These are phyloP conservation scores for Pseudoscleropodium purum DNA, from an alignment of 225 moss, liverwort and hornwort genomes.

Conservation along the genomic window DNA sequence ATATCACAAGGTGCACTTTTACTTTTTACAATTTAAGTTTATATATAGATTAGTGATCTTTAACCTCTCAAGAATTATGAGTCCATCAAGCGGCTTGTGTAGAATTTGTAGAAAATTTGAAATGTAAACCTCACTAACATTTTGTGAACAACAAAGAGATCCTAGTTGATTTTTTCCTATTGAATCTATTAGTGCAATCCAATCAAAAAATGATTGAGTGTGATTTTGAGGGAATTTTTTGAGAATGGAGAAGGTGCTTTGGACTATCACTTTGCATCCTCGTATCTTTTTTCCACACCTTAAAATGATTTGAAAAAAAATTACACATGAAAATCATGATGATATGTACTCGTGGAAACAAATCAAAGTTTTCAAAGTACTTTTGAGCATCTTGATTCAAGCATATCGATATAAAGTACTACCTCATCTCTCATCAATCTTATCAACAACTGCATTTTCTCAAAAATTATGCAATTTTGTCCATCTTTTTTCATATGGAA, in stretches of 20 bases:
- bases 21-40: neutral
- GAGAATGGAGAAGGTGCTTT: neutral
- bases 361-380: neutral
- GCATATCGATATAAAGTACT: too few species aligned
- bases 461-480: neutral
- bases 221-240: neutral
- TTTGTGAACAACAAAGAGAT: neutral
- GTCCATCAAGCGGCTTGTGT: fast-evolving
- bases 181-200: neutral
- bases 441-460: neutral
- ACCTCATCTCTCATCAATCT: neutral
- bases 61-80: too few species aligned
- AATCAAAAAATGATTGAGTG: neutral
- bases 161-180: neutral
- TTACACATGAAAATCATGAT: too few species aligned
- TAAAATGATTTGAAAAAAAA: too few species aligned
- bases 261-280: neutral
- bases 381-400: too few species aligned
- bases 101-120: neutral
- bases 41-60: too few species aligned
- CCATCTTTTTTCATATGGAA: neutral
- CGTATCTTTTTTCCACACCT: too few species aligned
- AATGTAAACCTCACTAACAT: neutral
- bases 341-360: fast-evolving
- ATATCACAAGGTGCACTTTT: too few species aligned